phyloP scores from a whole-genome alignment of 1,284 basidiomycete species.

The Rhodotorula sp. region DNA sequence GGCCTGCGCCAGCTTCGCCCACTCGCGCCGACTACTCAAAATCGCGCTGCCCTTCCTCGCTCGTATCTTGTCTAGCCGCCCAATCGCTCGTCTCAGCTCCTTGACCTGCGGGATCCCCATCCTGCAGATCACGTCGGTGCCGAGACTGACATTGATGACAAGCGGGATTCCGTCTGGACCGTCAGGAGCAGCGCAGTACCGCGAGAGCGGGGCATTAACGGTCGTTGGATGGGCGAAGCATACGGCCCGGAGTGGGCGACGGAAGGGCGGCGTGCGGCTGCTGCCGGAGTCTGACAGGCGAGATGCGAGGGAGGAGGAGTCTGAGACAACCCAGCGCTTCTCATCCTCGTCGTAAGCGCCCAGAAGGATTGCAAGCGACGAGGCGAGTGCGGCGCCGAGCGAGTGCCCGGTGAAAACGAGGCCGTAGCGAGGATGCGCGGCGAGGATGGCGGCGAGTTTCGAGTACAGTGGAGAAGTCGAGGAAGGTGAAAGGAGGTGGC shows the following conservation, averaged over 20 bases:
- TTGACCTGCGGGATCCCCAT: slow-evolving; percentile 37
- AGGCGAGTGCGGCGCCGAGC: slow-evolving; percentile 36
- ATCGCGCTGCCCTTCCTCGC: slow-evolving; percentile 7
- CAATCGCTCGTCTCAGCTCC: slow-evolving; percentile 27
- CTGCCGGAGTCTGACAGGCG: no score
- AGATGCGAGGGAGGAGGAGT: background rate
- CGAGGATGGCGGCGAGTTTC: slow-evolving; percentile 22
- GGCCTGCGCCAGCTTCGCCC: slow-evolving; percentile 7
- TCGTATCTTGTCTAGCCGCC: slow-evolving; percentile 25
- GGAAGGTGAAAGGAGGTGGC: slow-evolving; percentile 19
- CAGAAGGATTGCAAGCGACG: slow-evolving; percentile 30
- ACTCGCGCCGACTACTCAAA: slow-evolving; percentile 21
- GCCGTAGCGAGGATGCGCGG: slow-evolving; percentile 28
- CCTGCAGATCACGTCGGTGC: slow-evolving; percentile 26
- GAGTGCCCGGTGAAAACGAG: slow-evolving; percentile 36
- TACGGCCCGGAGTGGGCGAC: slow-evolving; percentile 26
- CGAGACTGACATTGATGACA: slow-evolving; percentile 33
- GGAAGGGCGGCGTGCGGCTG: background rate
- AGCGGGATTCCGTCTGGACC: slow-evolving; percentile 16
- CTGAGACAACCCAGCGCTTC: background rate
- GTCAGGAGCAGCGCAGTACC: slow-evolving; percentile 17
- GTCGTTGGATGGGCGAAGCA: slow-evolving; percentile 39
- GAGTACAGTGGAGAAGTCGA: slow-evolving; percentile 13
- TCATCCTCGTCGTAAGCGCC: slow-evolving; percentile 6
- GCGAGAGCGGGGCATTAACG: slow-evolving; percentile 25